A percentile compares a stretch with the other conserved stretches of the same genome.
These are phyloP conservation scores for Rhododendron simsii DNA, from an alignment of 148 eudicot genomes.

Conservation along the genomic window DNA sequence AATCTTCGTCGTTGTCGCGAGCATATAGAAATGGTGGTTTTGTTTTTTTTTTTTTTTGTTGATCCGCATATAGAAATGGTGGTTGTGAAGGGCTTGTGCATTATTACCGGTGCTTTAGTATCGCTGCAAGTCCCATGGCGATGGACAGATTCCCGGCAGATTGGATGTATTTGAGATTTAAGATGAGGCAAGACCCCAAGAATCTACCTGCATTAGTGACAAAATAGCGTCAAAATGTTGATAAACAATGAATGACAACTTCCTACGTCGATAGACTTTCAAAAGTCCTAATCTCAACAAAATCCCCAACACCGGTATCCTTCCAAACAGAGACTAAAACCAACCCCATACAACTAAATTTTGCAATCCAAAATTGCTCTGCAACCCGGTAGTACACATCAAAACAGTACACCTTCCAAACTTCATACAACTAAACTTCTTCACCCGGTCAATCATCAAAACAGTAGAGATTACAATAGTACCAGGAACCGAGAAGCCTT, in stretches of 20 bases:
- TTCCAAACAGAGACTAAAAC: background rate
- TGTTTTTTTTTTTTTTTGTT: too few relatives aligned
- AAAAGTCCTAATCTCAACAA: background rate
- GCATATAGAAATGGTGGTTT: too few relatives aligned
- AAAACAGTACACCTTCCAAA: background rate
- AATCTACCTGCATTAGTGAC: background rate
- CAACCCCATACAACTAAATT: background rate
- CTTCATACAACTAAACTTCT: background rate
- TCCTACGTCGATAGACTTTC: background rate
- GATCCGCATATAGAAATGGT: too few relatives aligned
- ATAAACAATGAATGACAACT: background rate
- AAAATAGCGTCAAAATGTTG: background rate
- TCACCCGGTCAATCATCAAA: background rate
- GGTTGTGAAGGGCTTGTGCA: too few relatives aligned
- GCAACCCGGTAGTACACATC: background rate
- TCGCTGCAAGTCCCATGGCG: too few relatives aligned
- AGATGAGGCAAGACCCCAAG: background rate
- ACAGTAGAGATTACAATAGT: background rate
- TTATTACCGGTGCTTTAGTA: too few relatives aligned
- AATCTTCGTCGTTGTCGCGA: too few relatives aligned
- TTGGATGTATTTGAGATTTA: too few relatives aligned
- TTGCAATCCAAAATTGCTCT: background rate
- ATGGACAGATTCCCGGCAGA: too few relatives aligned
- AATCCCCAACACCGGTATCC: background rate
- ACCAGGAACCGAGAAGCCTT: background rate